phyloP scores from a whole-genome alignment of 768 basidiomycete genomes.

The Coprinopsis marcescibilis region DNA sequence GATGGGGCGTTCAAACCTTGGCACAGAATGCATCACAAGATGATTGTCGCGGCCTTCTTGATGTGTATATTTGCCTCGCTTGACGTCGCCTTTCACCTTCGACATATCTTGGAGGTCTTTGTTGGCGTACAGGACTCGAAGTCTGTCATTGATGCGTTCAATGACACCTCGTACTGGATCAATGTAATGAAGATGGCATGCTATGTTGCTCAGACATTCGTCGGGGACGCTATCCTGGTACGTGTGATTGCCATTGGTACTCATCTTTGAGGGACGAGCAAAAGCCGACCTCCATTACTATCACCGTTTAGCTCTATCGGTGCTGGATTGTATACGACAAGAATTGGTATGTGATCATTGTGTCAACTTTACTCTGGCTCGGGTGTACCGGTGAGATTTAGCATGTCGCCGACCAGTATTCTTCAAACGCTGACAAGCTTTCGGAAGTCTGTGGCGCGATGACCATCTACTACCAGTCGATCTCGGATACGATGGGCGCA shows the following conservation, averaged over 20 bases:
- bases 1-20: constrained; percentile 23
- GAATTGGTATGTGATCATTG: constrained; percentile 23
- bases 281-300: neutral
- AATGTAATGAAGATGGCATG: constrained; percentile 37
- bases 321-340: constrained; percentile 33
- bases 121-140: constrained; percentile 19
- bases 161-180: constrained; percentile 31
- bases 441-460: constrained; percentile 27
- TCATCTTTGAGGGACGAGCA: no score
- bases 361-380: constrained; percentile 29
- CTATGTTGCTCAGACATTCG: constrained; percentile 36
- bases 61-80: constrained; percentile 36
- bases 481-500: constrained; percentile 18
- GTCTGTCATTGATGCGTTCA: constrained; percentile 28
- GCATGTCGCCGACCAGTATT: no score
- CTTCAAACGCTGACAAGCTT: no score
- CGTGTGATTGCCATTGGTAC: no score
- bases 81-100: constrained; percentile 36
- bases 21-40: constrained; percentile 24
- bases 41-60: constrained; percentile 30
- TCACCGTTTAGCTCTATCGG: constrained; percentile 27
- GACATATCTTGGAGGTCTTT: constrained; percentile 37
- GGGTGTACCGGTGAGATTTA: constrained; percentile 25
- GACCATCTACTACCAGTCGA: constrained; percentile 29
- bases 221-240: constrained; percentile 40